These are phyloP conservation scores for Xylariaceae sp. DNA, from an alignment of 2,329 filamentous ascomycete species.

Conservation along the genomic window DNA sequence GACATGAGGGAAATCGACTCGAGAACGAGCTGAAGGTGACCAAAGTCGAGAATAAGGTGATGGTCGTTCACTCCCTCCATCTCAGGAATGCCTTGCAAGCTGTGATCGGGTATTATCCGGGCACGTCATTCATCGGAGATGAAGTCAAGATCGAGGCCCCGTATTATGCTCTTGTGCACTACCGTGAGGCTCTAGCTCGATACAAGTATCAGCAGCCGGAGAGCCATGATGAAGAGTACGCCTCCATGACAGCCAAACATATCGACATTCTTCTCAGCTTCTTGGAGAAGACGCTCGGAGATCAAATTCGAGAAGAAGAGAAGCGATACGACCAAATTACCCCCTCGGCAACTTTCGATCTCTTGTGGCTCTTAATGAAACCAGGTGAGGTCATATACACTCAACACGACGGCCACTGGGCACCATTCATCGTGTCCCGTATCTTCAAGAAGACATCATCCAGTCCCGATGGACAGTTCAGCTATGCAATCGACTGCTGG, in stretches of 20 bases:
- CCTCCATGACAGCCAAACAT: constrained; percentile 38
- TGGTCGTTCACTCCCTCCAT: constrained; percentile 42
- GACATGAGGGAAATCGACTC: too few relatives aligned
- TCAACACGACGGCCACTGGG: constrained; percentile 38
- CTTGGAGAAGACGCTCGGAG: constrained; percentile 37
- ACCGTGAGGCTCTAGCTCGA: constrained; percentile 38
- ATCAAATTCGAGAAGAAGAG: constrained; percentile 38
- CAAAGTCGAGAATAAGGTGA: constrained; percentile 33
- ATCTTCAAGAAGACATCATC: constrained; percentile 16
- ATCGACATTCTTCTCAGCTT: constrained; percentile 44
- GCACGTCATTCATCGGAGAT: constrained; percentile 35
- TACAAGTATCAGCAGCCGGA: constrained; percentile 41
- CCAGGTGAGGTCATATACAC: constrained; percentile 44
- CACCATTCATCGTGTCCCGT: constrained; percentile 39
- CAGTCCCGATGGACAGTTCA: constrained; percentile 3
- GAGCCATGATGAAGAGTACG: constrained; percentile 39
- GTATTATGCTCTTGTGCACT: constrained; percentile 46
- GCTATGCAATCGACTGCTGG: constrained; percentile 37
- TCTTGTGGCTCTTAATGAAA: constrained; percentile 45
- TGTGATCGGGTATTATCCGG: constrained; percentile 46
- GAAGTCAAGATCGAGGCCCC: constrained; percentile 41
- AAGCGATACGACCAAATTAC: constrained; percentile 34
- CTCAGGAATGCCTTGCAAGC: constrained; percentile 46
- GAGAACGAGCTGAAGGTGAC: constrained; percentile 24
- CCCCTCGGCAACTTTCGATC: constrained; percentile 42